Evolutionary conservation across 2,329 filamentous ascomycete genomes (phyloP).

Genomic region (Aspergillus japonicus): DNA sequence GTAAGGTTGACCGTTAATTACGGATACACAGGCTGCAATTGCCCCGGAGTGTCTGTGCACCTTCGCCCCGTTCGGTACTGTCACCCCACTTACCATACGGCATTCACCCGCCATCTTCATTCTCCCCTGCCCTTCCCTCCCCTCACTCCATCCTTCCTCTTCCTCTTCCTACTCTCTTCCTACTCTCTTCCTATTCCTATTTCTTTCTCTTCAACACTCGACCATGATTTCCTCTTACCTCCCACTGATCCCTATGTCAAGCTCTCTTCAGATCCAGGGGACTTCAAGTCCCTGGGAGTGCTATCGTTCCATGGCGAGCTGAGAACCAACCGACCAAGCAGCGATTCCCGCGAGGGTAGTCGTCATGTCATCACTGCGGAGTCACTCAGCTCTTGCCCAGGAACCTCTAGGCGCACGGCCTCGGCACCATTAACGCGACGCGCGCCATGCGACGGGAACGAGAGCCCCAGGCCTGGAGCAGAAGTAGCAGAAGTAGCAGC

Average conservation of each 20-base stretch:
- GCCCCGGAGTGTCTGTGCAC: background rate
- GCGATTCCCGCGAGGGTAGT: background rate
- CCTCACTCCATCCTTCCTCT: too few species aligned
- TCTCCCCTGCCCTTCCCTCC: background rate
- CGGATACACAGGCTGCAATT: background rate
- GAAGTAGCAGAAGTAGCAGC: background rate
- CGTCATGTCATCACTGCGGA: background rate
- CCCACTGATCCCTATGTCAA: background rate
- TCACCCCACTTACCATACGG: conserved; percentile 3
- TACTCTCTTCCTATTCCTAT: background rate
- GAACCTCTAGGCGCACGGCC: background rate
- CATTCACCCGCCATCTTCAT: background rate
- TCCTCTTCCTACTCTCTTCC: conserved; percentile 6
- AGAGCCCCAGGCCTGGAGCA: background rate
- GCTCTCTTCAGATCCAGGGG: background rate
- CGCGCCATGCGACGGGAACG: background rate
- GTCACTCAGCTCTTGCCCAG: background rate
- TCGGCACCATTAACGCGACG: background rate
- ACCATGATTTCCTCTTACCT: background rate
- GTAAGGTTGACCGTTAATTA: too few species aligned
- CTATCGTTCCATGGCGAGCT: background rate
- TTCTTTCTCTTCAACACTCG: background rate
- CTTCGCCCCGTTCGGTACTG: background rate
- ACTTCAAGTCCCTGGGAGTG: conserved; percentile 8
- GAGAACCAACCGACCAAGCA: background rate